phyloP scores from a whole-genome alignment of 2,329 filamentous ascomycete species.

The Phialocephala sp. region DNA sequence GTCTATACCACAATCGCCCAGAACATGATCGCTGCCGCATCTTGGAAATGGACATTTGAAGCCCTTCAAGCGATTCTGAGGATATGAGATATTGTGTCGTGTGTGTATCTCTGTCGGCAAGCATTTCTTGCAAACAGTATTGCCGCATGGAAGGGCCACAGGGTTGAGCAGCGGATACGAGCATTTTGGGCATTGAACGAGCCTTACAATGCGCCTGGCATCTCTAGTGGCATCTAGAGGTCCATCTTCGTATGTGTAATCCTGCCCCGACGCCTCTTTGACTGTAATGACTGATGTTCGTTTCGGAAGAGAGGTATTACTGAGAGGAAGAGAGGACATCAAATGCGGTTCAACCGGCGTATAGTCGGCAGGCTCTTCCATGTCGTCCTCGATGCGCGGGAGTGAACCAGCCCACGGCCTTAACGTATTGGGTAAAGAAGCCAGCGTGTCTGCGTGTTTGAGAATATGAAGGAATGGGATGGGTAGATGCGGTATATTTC shows the following conservation, averaged over 20 bases:
- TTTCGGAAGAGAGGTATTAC: constrained; percentile 26
- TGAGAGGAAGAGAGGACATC: constrained; percentile 36
- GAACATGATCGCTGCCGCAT: constrained; percentile 74
- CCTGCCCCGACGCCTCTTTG: constrained; percentile 9
- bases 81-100: constrained; percentile 78
- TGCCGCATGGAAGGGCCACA: constrained; percentile 81
- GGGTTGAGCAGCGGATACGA: constrained; percentile 70
- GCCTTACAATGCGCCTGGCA: constrained; percentile 68
- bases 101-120: constrained; percentile 66
- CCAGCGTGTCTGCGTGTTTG: constrained; percentile 3
- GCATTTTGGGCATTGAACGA: constrained; percentile 80
- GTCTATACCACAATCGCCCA: constrained; percentile 78
- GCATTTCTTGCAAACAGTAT: constrained; percentile 76
- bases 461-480: neutral
- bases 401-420: constrained; percentile 21
- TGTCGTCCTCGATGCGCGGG: constrained; percentile 11
- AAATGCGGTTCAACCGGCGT: constrained; percentile 28
- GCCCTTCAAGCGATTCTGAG: constrained; percentile 69
- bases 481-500: neutral
- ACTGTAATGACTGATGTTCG: constrained; percentile 26
- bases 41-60: constrained; percentile 75
- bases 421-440: constrained; percentile 15
- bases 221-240: constrained; percentile 56
- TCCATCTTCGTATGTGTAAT: constrained; percentile 15
- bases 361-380: constrained; percentile 25